phyloP scores from a whole-genome alignment of 805 yeast species.

The Candida michaelii region DNA sequence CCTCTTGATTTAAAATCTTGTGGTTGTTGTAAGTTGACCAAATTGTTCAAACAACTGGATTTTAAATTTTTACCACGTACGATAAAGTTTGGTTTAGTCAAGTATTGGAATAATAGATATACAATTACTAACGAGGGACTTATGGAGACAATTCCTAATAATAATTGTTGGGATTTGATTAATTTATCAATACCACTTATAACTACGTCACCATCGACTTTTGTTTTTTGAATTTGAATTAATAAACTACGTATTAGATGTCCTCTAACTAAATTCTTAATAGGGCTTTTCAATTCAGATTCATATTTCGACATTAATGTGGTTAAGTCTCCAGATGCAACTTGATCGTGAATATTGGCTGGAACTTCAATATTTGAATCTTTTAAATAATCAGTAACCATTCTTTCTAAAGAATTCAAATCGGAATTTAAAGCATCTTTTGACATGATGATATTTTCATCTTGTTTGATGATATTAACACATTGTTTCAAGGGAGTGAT shows the following conservation, averaged over 20 bases:
- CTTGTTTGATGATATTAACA: slow-evolving; percentile 79
- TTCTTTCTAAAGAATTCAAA: slow-evolving; percentile 75
- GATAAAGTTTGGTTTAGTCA: slow-evolving; percentile 30
- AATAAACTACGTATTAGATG: slow-evolving; percentile 71
- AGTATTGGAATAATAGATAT: slow-evolving; percentile 45
- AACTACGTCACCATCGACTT: slow-evolving; percentile 92
- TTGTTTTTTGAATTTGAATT: slow-evolving; percentile 93
- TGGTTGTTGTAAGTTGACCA: slow-evolving; percentile 47
- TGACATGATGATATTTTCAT: slow-evolving; percentile 63
- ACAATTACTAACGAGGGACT: slow-evolving; percentile 71
- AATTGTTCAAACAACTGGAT: slow-evolving; percentile 49
- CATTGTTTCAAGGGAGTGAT: slow-evolving; percentile 71
- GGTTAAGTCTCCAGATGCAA: slow-evolving; percentile 75
- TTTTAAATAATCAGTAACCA: slow-evolving; percentile 71
- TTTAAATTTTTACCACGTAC: slow-evolving; percentile 33
- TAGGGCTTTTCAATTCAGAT: slow-evolving; percentile 65
- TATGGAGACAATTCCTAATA: slow-evolving; percentile 89
- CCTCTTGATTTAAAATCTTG: slow-evolving; percentile 15
- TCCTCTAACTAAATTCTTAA: slow-evolving; percentile 64
- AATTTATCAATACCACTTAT: slow-evolving; percentile 87
- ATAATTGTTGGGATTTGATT: slow-evolving; percentile 86
- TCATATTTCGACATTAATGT: slow-evolving; percentile 81
- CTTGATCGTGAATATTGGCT: slow-evolving; percentile 44
- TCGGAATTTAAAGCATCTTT: slow-evolving; percentile 79
- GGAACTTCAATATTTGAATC: slow-evolving; percentile 22